These are phyloP conservation scores for Flaveria sonorensis DNA, from an alignment of 129 eudicot genomes.

Conservation along the genomic window DNA sequence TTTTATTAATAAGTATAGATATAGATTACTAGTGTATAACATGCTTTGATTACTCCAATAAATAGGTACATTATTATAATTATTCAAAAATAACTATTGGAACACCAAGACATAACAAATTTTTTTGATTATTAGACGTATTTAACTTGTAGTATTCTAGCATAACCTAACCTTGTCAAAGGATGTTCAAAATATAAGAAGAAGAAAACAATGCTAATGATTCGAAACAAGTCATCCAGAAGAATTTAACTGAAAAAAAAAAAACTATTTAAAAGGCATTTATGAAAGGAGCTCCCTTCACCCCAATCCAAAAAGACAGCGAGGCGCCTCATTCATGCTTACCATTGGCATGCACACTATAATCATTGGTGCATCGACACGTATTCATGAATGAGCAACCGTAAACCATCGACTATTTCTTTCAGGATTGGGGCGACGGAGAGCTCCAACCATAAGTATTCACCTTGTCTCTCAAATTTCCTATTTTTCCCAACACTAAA, in stretches of 20 bases:
- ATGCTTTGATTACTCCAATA: no score
- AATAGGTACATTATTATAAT: background rate
- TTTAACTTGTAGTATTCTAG: background rate
- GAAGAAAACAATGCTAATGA: background rate
- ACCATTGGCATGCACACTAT: constrained; percentile 16
- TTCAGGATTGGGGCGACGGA: constrained; percentile 37
- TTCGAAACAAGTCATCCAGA: background rate
- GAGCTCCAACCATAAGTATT: constrained; percentile 43
- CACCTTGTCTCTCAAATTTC: background rate
- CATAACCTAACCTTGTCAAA: background rate
- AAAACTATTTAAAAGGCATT: constrained; percentile 1
- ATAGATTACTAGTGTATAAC: no score
- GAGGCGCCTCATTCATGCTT: background rate
- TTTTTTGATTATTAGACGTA: background rate
- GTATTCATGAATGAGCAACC: constrained; percentile 40
- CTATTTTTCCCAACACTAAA: background rate
- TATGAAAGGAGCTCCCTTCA: constrained; percentile 58
- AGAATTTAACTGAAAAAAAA: background rate
- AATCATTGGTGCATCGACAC: constrained; percentile 25
- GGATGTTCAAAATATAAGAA: background rate
- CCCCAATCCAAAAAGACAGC: constrained; percentile 51
- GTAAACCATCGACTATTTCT: constrained; percentile 16
- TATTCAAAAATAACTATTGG: background rate
- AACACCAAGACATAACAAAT: background rate
- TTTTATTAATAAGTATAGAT: no score